phyloP scores from a whole-genome alignment of 257 asterid species.

The Misopates orontium region DNA sequence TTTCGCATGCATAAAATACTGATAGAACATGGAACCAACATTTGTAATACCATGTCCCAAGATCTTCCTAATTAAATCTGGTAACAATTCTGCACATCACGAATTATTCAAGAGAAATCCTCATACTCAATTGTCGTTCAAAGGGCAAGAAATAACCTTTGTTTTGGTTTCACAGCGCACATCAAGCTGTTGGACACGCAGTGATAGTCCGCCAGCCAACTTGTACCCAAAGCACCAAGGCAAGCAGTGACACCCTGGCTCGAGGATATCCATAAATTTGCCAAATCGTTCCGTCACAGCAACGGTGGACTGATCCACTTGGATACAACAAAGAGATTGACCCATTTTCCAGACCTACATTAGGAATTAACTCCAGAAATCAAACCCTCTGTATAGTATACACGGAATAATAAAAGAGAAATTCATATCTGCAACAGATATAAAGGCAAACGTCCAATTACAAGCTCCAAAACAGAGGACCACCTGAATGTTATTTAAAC shows the following conservation, averaged over 20 bases:
- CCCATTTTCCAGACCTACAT: conserved; percentile 37
- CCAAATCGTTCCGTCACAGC: conserved; percentile 35
- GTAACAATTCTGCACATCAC: no score
- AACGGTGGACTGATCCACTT: conserved; percentile 41
- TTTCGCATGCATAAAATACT: background rate
- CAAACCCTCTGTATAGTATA: background rate
- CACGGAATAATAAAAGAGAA: background rate
- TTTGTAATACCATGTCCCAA: background rate
- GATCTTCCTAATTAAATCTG: no score
- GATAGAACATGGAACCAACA: no score
- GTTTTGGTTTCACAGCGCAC: conserved; percentile 36
- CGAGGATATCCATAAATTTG: conserved; percentile 29
- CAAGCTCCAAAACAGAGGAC: no score
- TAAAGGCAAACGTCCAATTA: no score
- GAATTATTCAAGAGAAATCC: no score
- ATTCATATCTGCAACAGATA: no score
- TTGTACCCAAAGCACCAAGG: conserved; percentile 36
- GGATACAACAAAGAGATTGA: conserved; percentile 27
- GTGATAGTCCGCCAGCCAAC: conserved; percentile 29
- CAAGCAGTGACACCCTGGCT: conserved; percentile 40
- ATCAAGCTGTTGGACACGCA: conserved; percentile 31
- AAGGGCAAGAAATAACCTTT: conserved; percentile 18
- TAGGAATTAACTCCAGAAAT: background rate
- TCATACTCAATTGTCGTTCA: no score
- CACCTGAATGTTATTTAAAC: no score